Evolutionary conservation across 2,329 filamentous ascomycete species (phyloP).

Genomic region (Acephala macrosclerotiorum): DNA sequence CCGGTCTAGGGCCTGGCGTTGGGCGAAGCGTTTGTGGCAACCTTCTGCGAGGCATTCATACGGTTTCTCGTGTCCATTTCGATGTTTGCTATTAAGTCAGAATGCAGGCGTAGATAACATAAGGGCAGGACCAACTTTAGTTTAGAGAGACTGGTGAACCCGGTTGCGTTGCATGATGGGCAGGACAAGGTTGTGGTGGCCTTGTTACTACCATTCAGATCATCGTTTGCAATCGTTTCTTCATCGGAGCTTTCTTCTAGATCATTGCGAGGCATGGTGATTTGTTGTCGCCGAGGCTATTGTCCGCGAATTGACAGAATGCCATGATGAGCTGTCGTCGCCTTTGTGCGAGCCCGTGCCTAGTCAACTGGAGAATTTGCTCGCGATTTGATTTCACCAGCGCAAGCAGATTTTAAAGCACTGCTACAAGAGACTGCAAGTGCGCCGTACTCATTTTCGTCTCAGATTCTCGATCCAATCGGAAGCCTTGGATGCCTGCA

Average conservation of each 20-base stretch:
- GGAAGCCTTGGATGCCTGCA: no score
- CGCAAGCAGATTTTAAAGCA: no score
- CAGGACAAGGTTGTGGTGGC: slow-evolving; percentile 14
- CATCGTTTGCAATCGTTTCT: neutral
- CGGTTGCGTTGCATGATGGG: slow-evolving; percentile 3
- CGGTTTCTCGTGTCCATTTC: slow-evolving; percentile 13
- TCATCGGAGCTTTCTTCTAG: neutral
- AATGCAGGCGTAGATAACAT: neutral
- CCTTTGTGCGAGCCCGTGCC: no score
- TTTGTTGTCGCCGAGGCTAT: no score
- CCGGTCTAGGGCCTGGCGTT: neutral
- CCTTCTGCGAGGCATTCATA: slow-evolving; percentile 18
- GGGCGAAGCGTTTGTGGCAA: slow-evolving; percentile 13
- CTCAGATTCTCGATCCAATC: no score
- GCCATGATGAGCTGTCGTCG: no score
- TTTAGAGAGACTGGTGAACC: neutral
- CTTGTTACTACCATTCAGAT: neutral
- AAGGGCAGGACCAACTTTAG: slow-evolving; percentile 12
- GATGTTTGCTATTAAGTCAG: slow-evolving; percentile 25
- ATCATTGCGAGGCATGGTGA: neutral
- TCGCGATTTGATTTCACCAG: no score
- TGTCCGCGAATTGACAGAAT: no score
- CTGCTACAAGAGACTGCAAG: no score
- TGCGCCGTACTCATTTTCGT: no score
- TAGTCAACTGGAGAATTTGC: no score